A percentile compares a stretch with the other conserved stretches of the same genome.
These are phyloP conservation scores for Colletotrichum orchidophilum DNA, from an alignment of 2,329 filamentous ascomycete genomes.

Conservation along the genomic window DNA sequence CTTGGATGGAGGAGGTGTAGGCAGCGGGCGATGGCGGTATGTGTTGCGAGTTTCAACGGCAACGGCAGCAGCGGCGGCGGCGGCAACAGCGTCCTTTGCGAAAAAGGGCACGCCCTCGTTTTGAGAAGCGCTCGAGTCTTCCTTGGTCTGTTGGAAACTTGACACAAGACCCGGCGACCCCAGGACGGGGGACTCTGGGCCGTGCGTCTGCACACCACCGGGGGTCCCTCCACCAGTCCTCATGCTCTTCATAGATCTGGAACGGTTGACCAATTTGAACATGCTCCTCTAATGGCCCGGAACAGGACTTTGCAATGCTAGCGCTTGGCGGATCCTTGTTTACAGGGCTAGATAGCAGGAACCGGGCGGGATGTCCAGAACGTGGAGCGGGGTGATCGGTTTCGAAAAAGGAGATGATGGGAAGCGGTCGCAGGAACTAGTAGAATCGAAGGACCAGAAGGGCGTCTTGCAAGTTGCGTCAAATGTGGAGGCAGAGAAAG, in stretches of 20 bases:
- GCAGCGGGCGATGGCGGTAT: conserved; percentile 36
- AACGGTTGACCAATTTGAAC: conserved; percentile 46
- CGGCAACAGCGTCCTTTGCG: conserved; percentile 40
- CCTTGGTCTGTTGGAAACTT: conserved; percentile 46
- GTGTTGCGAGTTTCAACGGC: conserved; percentile 37
- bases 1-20: conserved; percentile 35
- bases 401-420: conserved; percentile 25
- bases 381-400: conserved; percentile 19
- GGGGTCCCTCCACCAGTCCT: conserved; percentile 35
- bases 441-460: neutral
- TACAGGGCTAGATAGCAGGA: conserved; percentile 26
- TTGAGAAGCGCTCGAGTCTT: conserved; percentile 42
- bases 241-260: conserved; percentile 42
- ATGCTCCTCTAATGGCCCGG: conserved; percentile 38
- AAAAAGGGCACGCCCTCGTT: conserved; percentile 41
- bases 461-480: neutral
- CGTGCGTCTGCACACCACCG: conserved; percentile 36
- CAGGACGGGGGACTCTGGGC: conserved; percentile 36
- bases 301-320: conserved; percentile 25
- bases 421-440: conserved; percentile 19
- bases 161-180: conserved; percentile 45
- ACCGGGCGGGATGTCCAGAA: conserved; percentile 18
- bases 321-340: conserved; percentile 28
- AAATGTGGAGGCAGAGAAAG: neutral
- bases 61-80: conserved; percentile 42